Conservation (phyloP, 495 filamentous ascomycete genomes). For the Aspergillus ostianus region DNA sequence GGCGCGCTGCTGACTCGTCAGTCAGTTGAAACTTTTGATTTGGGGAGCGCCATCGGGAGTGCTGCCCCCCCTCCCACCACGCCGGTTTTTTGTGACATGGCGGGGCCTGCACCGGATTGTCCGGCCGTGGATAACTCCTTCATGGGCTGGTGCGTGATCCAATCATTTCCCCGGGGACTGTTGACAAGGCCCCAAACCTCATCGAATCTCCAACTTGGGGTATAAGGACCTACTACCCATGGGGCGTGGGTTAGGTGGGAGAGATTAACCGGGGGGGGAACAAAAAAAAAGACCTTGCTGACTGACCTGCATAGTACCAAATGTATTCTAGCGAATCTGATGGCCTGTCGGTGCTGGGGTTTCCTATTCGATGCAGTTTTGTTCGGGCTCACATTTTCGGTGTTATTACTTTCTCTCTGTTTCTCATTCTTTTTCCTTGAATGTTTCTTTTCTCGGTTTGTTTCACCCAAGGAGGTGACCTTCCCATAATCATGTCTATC, state of each 20-base stretch:
- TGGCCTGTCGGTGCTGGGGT: slow-evolving; percentile 9
- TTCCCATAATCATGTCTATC: slow-evolving; percentile 6
- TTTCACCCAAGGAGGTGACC: background rate
- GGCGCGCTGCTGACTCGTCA: slow-evolving; percentile 17
- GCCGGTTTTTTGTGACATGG: slow-evolving; percentile 25
- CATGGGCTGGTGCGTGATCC: slow-evolving; percentile 23
- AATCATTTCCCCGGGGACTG: slow-evolving; percentile 18
- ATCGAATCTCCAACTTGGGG: slow-evolving; percentile 23
- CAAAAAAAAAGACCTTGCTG: slow-evolving; percentile 7
- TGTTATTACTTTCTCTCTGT: slow-evolving; percentile 5
- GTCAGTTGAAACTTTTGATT: slow-evolving; percentile 21
- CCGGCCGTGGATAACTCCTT: slow-evolving; percentile 21
- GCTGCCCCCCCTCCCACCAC: slow-evolving; percentile 25
- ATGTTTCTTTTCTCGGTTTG: slow-evolving; percentile 7
- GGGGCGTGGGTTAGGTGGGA: background rate
- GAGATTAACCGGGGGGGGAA: background rate
- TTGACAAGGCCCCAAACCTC: slow-evolving; percentile 18
- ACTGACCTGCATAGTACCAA: slow-evolving; percentile 10
- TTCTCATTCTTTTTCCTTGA: slow-evolving; percentile 6
- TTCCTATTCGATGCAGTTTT: slow-evolving; percentile 8
- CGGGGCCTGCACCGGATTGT: slow-evolving; percentile 20
- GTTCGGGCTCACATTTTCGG: slow-evolving; percentile 8
- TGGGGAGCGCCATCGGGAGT: slow-evolving; percentile 28
- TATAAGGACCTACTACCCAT: slow-evolving; percentile 11
- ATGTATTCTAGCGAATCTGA: slow-evolving; percentile 7